Evolutionary conservation across 83 land plant species (phyloP).

Genomic region (Isoetes engelmannii): DNA sequence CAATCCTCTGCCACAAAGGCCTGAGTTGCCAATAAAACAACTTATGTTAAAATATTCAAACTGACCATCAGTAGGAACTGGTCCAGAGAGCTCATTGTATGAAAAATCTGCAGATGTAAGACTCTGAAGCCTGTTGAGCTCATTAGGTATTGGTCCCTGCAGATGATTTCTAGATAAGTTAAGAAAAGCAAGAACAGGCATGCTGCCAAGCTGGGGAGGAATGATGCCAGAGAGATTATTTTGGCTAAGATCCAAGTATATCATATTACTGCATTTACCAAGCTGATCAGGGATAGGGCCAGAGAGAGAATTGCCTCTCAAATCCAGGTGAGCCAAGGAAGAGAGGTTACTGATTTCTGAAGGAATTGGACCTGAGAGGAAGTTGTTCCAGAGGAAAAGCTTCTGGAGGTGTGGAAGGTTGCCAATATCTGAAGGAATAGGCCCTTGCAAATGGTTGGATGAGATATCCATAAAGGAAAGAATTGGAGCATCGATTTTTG

Average conservation of each 20-base stretch:
- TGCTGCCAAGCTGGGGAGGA: slow-evolving; percentile 45
- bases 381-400: slow-evolving; percentile 39
- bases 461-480: slow-evolving; percentile 49
- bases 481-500: slow-evolving; percentile 1
- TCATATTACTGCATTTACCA: slow-evolving; percentile 37
- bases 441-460: slow-evolving; percentile 48
- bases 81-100: slow-evolving; percentile 55
- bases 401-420: slow-evolving; percentile 41
- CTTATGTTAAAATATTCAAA: slow-evolving; percentile 48
- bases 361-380: slow-evolving; percentile 34
- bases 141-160: slow-evolving; percentile 31
- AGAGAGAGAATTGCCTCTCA: slow-evolving; percentile 29
- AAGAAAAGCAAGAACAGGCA: slow-evolving; percentile 40
- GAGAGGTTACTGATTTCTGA: slow-evolving; percentile 20
- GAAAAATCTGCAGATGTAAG: slow-evolving; percentile 57
- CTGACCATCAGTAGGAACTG: slow-evolving; percentile 49
- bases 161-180: slow-evolving; percentile 48
- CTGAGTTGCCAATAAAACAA: slow-evolving; percentile 53
- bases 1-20: slow-evolving; percentile 38
- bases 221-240: slow-evolving; percentile 55
- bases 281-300: slow-evolving; percentile 42
- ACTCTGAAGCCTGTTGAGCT: slow-evolving; percentile 45
- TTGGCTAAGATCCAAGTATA: slow-evolving; percentile 55
- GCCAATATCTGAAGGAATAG: slow-evolving; percentile 41
- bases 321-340: slow-evolving; percentile 32